Percentiles rank a stretch among this genome's conserved stretches.
Conservation (phyloP, 257 asterid genomes). For the Lantana camara region DNA sequence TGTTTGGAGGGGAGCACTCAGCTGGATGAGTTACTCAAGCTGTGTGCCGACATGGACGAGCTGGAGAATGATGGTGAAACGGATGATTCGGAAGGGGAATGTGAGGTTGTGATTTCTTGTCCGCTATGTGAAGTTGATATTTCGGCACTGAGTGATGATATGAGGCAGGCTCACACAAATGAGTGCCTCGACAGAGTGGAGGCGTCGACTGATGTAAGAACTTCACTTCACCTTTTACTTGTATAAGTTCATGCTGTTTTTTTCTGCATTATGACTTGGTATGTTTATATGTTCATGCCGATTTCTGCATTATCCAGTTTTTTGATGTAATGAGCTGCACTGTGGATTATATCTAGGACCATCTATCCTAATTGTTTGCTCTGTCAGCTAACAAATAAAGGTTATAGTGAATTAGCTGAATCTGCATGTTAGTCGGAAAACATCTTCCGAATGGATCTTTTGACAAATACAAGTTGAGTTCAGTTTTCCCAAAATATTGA, state of each 20-base stretch:
- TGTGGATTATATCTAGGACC: constrained; percentile 10
- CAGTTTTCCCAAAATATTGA: background rate
- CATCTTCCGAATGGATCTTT: background rate
- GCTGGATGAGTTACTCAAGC: constrained; percentile 73
- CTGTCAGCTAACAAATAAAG: background rate
- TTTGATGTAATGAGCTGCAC: constrained; percentile 4
- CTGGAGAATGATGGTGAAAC: constrained; percentile 10
- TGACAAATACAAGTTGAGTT: background rate
- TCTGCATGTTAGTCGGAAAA: background rate
- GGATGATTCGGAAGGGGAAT: constrained; percentile 31
- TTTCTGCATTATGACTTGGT: constrained; percentile 12
- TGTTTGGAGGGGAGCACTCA: constrained; percentile 40
- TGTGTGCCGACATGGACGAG: constrained; percentile 53
- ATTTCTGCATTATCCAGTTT: constrained; percentile 1
- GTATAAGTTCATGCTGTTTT: background rate
- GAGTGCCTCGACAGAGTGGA: constrained; percentile 77
- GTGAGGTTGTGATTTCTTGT: constrained; percentile 47
- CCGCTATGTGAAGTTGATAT: constrained; percentile 86
- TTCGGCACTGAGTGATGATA: constrained; percentile 57
- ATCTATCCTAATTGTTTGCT: background rate
- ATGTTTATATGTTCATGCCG: too few relatives aligned
- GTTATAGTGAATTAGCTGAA: background rate
- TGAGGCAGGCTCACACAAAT: constrained; percentile 74
- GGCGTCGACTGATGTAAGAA: constrained; percentile 48
- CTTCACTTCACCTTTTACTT: background rate